Conservation (phyloP, 1,284 basidiomycete genomes). For the Leccinum pachyderme region DNA sequence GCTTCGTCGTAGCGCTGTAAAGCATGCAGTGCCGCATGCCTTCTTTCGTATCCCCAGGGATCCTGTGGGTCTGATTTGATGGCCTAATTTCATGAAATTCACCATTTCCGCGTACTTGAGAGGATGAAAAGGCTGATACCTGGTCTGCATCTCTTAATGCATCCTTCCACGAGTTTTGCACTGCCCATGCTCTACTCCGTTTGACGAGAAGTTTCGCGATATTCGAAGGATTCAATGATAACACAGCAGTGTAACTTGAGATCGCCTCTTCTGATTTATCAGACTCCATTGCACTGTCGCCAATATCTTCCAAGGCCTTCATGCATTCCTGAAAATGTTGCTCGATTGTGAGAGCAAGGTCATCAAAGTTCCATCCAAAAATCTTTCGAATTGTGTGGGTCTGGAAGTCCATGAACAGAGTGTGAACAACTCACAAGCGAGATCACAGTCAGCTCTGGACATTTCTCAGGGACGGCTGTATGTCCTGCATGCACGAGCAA, state of each 20-base stretch:
- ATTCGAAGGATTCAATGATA: background rate
- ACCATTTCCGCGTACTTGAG: background rate
- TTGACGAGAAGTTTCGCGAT: conserved; percentile 6
- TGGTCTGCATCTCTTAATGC: background rate
- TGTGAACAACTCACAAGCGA: background rate
- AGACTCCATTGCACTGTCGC: background rate
- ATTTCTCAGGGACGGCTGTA: background rate
- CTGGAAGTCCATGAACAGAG: too few relatives aligned
- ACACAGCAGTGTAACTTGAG: background rate
- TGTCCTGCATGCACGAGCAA: background rate
- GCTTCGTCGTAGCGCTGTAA: background rate
- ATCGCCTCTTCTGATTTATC: background rate
- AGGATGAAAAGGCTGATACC: background rate
- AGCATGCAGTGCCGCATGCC: background rate
- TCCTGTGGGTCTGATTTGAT: background rate
- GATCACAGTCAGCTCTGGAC: background rate
- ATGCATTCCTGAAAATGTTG: background rate
- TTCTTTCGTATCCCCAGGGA: conserved; percentile 7
- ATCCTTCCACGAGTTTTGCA: background rate
- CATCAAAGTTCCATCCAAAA: conserved; percentile 4
- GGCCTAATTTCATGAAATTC: background rate
- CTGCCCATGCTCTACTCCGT: conserved; percentile 7
- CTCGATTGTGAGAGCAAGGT: background rate
- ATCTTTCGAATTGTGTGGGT: background rate
- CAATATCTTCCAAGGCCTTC: background rate